Evolutionary conservation across 495 filamentous ascomycete genomes (phyloP).

Genomic region (Podospora pseudopauciseta): DNA sequence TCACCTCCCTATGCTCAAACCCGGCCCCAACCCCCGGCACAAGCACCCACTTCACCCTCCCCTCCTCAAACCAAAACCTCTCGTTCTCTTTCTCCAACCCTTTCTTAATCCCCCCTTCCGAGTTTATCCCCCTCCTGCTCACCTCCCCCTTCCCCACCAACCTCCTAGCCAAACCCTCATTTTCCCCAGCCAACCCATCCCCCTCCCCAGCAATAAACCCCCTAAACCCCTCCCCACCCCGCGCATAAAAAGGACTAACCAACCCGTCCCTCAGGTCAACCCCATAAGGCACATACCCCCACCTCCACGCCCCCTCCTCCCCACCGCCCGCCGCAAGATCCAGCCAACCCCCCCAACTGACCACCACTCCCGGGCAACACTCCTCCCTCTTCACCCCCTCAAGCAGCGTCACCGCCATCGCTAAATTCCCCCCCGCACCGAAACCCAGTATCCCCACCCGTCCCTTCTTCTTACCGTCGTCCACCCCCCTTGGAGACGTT

Average conservation of each 20-base stretch:
- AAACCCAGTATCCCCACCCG: constrained; percentile 36
- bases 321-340: constrained; percentile 13
- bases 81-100: constrained; percentile 23
- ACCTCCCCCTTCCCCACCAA: constrained; percentile 25
- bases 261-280: constrained; percentile 28
- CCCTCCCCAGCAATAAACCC: constrained; percentile 55
- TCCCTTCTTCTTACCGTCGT: constrained; percentile 21
- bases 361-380: not conserved
- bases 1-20: constrained; percentile 31
- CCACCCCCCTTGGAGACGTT: constrained; percentile 9
- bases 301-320: constrained; percentile 7
- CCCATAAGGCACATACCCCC: constrained; percentile 36
- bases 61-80: constrained; percentile 31
- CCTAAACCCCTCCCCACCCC: constrained; percentile 24
- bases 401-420: constrained; percentile 33
- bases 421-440: constrained; percentile 37
- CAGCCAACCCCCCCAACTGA: constrained; percentile 10
- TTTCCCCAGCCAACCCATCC: constrained; percentile 40
- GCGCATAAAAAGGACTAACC: constrained; percentile 33
- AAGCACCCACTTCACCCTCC: constrained; percentile 36
- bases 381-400: constrained; percentile 21
- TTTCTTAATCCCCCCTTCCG: constrained; percentile 10
- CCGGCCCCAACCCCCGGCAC: constrained; percentile 40
- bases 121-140: constrained; percentile 10
- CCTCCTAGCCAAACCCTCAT: constrained; percentile 33